Base-by-base conservation (phyloP, 2,329 filamentous ascomycete genomes). In the Graphiopsis chlorocephala region DNA sequence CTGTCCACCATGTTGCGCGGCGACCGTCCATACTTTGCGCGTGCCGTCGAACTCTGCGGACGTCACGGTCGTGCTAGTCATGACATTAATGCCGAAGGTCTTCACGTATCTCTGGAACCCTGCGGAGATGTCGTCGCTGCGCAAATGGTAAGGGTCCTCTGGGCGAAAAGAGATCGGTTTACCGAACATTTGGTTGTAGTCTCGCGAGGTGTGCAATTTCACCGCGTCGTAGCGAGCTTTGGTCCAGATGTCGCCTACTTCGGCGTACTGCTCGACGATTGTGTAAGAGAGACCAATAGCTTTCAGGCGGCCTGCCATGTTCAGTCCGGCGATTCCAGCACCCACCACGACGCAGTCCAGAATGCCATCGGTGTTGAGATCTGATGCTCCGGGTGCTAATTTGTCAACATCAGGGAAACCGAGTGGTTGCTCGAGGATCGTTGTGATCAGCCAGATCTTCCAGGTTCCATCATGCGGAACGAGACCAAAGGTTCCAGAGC, bases 381-480 rank as follows among this genome's bases (percentile, higher is more conserved):
- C 10, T 17, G 35, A 12, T 1, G 60, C 17, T 1, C 60, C 66
- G 0, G 77, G 33, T 20, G 25, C 23, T 3, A 62, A 12, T 4
- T 55, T 55, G 25, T 90, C 85, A 29, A 89, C 82, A 25, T 84
- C 85, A 20, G 83, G 72, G 74, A 95, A 94, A 6, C 68, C 70
- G 12, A 68, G 68, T 10, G 53, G 61, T 15, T 58, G 61, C 23
- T 62, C 60, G 2, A 62, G 60, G 25, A 62, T 53, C 23, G 60
- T 79, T 12, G 64, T 74, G 2, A 79, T 50, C 0, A 77, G 73
- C 68, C 78, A 79, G 7, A 79, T 72, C 62, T 73, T 77, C 76
- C 77, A 79, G 0, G 71, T 68, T 6, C 23, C 38, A 4, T 47
- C 12, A 31, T 77, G 75, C 2, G 75, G 68, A 0, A 70, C 74